Percentiles rank a stretch among this genome's conserved stretches.
Evolutionary conservation across 192 early-diverging fungal genomes (phyloP).

Genomic region (Kappamyces sp.): DNA sequence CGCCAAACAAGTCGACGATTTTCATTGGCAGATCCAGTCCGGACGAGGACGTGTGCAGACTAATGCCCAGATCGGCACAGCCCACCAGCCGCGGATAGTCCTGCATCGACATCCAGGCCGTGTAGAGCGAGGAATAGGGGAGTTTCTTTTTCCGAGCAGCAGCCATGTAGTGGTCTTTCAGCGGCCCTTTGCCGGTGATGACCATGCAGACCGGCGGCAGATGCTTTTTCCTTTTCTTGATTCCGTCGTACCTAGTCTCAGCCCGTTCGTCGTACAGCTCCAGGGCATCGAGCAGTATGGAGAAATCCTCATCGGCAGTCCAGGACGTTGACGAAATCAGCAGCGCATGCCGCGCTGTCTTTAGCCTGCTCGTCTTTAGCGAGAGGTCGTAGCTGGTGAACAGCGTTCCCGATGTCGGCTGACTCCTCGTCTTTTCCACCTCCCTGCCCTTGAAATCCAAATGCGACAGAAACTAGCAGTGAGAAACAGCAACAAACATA

Average conservation of each 20-base stretch:
- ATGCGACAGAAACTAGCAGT: not conserved
- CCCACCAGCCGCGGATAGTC: slow-evolving; percentile 87
- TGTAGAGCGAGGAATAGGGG: slow-evolving; percentile 57
- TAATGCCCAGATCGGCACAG: slow-evolving; percentile 89
- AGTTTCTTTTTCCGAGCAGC: slow-evolving; percentile 50
- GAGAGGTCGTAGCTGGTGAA: not conserved
- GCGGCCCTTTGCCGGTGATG: slow-evolving; percentile 90
- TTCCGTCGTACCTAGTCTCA: slow-evolving; percentile 47
- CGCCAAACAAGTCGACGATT: slow-evolving; percentile 98
- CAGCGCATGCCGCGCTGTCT: slow-evolving; percentile 62
- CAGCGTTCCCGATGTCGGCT: not conserved
- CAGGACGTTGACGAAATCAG: slow-evolving; percentile 87
- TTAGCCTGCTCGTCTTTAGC: not conserved
- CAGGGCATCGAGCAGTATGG: slow-evolving; percentile 62
- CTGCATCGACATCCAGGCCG: slow-evolving; percentile 71
- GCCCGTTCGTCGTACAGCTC: slow-evolving; percentile 36
- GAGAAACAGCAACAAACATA: slow-evolving; percentile 29
- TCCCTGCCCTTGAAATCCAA: slow-evolving; percentile 1
- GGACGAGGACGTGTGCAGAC: slow-evolving; percentile 88
- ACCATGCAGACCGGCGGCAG: slow-evolving; percentile 60
- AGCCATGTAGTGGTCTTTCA: slow-evolving; percentile 63
- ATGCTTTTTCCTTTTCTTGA: not conserved
- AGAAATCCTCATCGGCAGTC: slow-evolving; percentile 97
- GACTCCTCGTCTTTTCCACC: not conserved
- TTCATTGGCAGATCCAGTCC: slow-evolving; percentile 99